Percentiles rank a stretch among this genome's conserved stretches.
phyloP scores from a whole-genome alignment of 768 basidiomycete species.

The Psilocybe subaeruginosa region DNA sequence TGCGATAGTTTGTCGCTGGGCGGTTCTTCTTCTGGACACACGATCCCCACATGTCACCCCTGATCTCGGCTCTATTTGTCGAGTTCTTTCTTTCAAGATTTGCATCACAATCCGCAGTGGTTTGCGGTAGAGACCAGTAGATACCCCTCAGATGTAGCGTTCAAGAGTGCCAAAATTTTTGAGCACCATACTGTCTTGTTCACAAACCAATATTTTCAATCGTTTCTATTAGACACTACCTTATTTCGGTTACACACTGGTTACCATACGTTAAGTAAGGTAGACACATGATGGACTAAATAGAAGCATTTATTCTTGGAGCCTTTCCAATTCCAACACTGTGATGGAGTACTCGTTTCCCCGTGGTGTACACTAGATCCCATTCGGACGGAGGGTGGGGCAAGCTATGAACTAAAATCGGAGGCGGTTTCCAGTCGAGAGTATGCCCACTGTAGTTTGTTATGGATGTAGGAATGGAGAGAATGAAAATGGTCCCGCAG shows the following conservation, averaged over 20 bases:
- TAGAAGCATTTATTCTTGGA: not conserved
- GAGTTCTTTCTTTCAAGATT: not conserved
- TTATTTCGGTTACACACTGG: not conserved
- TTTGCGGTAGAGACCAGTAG: not conserved
- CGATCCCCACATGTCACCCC: constrained; percentile 9
- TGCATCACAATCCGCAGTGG: not conserved
- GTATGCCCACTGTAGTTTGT: not conserved
- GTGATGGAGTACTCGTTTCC: not conserved
- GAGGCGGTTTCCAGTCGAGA: too few relatives aligned
- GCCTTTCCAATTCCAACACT: not conserved
- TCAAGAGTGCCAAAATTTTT: too few relatives aligned
- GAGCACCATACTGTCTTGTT: too few relatives aligned
- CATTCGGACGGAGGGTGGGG: not conserved
- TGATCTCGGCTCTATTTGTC: constrained; percentile 3
- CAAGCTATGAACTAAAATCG: not conserved
- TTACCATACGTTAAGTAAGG: not conserved
- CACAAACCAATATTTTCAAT: too few relatives aligned
- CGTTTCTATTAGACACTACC: too few relatives aligned
- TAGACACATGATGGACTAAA: not conserved
- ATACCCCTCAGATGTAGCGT: not conserved
- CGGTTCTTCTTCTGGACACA: constrained; percentile 6
- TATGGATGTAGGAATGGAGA: not conserved
- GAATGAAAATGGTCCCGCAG: not conserved
- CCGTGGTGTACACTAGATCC: not conserved
- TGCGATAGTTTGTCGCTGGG: constrained; percentile 12